These are phyloP conservation scores for Tripterygium wilfordii DNA, from an alignment of 177 flowering plant species.

Conservation along the genomic window DNA sequence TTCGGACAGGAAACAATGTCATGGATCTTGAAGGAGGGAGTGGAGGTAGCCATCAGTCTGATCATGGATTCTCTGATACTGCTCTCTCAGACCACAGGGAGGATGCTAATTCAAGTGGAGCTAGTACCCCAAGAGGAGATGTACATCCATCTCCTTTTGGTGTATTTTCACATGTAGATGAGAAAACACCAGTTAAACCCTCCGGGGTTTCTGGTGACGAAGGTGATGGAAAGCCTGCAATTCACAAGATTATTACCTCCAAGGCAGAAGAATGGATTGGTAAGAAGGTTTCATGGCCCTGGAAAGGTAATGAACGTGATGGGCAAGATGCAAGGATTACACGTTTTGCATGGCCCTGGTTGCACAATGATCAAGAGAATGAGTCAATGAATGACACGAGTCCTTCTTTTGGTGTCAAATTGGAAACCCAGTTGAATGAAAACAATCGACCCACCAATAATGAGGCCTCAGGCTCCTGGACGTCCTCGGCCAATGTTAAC, in stretches of 20 bases:
- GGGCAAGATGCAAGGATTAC: conserved; percentile 36
- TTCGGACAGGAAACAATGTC: conserved; percentile 49
- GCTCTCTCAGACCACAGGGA: conserved; percentile 64
- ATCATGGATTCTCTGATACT: conserved; percentile 51
- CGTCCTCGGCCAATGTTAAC: conserved; percentile 76
- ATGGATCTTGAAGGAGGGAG: conserved; percentile 58
- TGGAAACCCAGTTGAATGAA: conserved; percentile 49
- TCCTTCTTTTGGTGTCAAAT: conserved; percentile 26
- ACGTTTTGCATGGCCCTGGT: conserved; percentile 62
- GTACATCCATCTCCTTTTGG: conserved; percentile 43
- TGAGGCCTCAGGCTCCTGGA: conserved; percentile 89
- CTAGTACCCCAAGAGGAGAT: conserved; percentile 91
- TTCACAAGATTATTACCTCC: conserved; percentile 63
- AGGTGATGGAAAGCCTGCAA: conserved; percentile 55
- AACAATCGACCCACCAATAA: conserved; percentile 37
- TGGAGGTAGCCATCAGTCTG: conserved; percentile 68
- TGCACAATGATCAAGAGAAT: conserved; percentile 58
- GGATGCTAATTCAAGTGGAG: conserved; percentile 89
- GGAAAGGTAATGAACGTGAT: conserved; percentile 79
- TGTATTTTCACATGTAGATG: conserved; percentile 43
- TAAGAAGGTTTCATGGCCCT: conserved; percentile 87
- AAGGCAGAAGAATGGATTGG: conserved; percentile 92
- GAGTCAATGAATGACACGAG: conserved; percentile 34
- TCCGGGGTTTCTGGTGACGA: conserved; percentile 57
- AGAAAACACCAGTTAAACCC: conserved; percentile 35